Evolutionary conservation across 352 stramenopile genomes (phyloP).

Genomic region (Phytophthora cryptogea): DNA sequence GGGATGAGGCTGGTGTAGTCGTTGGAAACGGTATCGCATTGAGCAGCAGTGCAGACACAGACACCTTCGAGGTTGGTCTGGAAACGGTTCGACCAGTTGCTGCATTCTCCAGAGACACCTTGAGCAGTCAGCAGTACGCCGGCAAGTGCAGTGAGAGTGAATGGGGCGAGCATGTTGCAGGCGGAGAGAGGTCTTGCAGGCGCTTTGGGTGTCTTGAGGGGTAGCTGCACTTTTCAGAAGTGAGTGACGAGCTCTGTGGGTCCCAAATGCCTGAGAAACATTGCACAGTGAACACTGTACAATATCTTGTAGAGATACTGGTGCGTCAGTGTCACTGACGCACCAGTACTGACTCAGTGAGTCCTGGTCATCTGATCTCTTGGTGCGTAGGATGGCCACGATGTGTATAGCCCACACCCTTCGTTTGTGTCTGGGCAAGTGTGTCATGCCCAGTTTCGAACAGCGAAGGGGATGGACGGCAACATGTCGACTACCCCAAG

Average conservation of each 20-base stretch:
- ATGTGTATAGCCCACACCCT: conserved; percentile 14
- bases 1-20: conserved; percentile 41
- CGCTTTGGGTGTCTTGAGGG: background rate
- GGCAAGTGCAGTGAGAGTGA: conserved; percentile 3
- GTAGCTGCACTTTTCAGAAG: conserved; percentile 6
- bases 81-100: conserved; percentile 42
- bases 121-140: background rate
- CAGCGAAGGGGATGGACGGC: conserved; percentile 12
- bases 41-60: conserved; percentile 45
- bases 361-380: conserved; percentile 23
- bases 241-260: background rate
- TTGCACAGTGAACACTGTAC: background rate
- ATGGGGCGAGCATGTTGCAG: conserved; percentile 3
- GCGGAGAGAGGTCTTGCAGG: background rate
- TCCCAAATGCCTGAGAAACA: background rate
- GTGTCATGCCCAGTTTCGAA: conserved; percentile 29
- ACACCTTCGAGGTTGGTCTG: conserved; percentile 43
- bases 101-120: conserved; percentile 22
- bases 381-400: conserved; percentile 30
- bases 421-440: conserved; percentile 9
- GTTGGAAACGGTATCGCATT: conserved; percentile 52
- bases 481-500: conserved; percentile 10
- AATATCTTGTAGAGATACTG: conserved; percentile 1
- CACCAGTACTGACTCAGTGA: no score
- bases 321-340: no score